Conservation (phyloP, 176 grass and related monocot genomes). For the Carex littledalei region DNA sequence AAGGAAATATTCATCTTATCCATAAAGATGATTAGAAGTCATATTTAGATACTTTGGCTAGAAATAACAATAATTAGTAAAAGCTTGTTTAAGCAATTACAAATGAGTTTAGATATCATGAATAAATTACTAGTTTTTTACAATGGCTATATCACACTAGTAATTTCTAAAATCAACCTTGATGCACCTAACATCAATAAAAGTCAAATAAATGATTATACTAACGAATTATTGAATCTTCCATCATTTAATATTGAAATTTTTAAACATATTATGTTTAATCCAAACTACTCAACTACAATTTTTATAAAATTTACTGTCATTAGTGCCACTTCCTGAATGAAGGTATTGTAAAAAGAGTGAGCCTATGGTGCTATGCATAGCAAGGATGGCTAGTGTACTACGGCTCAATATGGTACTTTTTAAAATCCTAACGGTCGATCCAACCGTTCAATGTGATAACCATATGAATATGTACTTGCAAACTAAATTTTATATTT, state of each 20-base stretch:
- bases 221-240: not conserved
- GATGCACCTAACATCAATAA: not conserved
- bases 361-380: too few species aligned
- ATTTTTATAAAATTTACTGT: not conserved
- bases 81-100: not conserved
- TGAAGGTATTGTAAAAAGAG: not conserved
- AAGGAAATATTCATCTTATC: not conserved
- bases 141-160: not conserved
- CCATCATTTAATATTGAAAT: not conserved
- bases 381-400: too few species aligned
- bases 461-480: too few species aligned
- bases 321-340: not conserved
- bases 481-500: too few species aligned
- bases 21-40: not conserved
- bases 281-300: not conserved
- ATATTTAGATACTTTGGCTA: not conserved
- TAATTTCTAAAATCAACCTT: too few species aligned
- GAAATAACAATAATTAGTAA: not conserved
- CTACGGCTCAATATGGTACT: too few species aligned
- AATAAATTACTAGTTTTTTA: not conserved
- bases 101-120: not conserved
- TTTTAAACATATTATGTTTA: not conserved
- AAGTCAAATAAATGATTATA: not conserved
- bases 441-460: too few species aligned
- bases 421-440: too few species aligned